Evolutionary conservation across 2,329 filamentous ascomycete genomes (phyloP).

Genomic region (Fusarium mangiferae): DNA sequence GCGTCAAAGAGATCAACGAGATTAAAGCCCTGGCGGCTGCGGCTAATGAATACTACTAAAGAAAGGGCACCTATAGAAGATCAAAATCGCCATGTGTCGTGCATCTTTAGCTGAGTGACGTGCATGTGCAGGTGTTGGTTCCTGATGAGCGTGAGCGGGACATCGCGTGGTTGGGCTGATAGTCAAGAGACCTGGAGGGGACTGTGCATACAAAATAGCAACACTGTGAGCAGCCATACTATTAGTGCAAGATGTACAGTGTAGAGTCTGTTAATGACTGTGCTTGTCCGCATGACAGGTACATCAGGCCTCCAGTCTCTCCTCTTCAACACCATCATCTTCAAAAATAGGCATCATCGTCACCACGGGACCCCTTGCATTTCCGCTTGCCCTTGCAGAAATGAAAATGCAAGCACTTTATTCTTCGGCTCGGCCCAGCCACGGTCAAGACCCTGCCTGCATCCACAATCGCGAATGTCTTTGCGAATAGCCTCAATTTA

Average conservation of each 20-base stretch:
- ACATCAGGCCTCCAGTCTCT: conserved; percentile 22
- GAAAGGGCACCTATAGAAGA: conserved; percentile 21
- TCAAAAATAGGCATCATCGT: conserved; percentile 25
- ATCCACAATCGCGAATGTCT: neutral
- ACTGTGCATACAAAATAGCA: fast-evolving
- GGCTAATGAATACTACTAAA: conserved; percentile 16
- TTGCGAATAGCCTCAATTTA: conserved; percentile 21
- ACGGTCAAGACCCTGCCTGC: neutral
- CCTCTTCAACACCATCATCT: conserved; percentile 24
- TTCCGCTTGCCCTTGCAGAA: conserved; percentile 18
- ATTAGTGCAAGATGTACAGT: fast-evolving
- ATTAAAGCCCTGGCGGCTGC: conserved; percentile 1
- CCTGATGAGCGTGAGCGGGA: conserved; percentile 35
- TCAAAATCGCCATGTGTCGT: conserved; percentile 23
- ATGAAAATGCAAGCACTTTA: conserved; percentile 16
- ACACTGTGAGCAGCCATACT: neutral
- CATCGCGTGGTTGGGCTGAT: conserved; percentile 26
- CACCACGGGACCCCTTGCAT: conserved; percentile 39
- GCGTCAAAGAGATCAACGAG: conserved; percentile 15
- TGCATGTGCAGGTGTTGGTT: conserved; percentile 36
- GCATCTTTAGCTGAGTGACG: conserved; percentile 37
- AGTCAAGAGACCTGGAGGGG: conserved; percentile 37
- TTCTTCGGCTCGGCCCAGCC: conserved; percentile 20
- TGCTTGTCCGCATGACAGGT: conserved; percentile 17
- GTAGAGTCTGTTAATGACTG: fast-evolving